Conservation (phyloP, 1,284 basidiomycete genomes). For the Ganoderma boninense region DNA sequence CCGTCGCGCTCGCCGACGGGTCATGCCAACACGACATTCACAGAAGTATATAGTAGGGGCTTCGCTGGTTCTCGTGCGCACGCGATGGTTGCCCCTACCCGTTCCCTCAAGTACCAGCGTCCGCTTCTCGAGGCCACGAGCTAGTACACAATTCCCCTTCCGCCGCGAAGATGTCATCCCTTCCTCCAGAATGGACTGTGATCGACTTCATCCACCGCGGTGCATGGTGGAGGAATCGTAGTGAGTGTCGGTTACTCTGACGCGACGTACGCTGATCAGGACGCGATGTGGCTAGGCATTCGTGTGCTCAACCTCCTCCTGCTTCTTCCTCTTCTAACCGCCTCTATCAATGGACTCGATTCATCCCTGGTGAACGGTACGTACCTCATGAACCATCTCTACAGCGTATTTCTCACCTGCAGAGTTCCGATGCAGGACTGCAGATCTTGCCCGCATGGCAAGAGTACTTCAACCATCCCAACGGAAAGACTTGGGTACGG, state of each 20-base stretch:
- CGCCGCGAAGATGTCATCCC: conserved; percentile 29
- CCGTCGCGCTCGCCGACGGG: conserved; percentile 5
- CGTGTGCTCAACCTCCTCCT: conserved; percentile 66
- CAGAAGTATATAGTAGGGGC: conserved; percentile 26
- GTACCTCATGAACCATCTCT: conserved; percentile 6
- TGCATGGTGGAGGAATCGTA: conserved; percentile 69
- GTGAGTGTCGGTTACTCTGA: conserved; percentile 43
- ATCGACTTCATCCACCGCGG: conserved; percentile 65
- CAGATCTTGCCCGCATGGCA: conserved; percentile 73
- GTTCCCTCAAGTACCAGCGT: conserved; percentile 9
- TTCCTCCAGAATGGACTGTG: conserved; percentile 58
- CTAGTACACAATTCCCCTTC: conserved; percentile 8
- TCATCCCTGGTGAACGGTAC: conserved; percentile 70
- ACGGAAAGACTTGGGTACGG: conserved; percentile 60
- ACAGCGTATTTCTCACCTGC: neutral
- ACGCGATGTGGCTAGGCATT: conserved; percentile 52
- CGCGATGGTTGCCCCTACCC: conserved; percentile 25
- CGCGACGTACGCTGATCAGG: neutral
- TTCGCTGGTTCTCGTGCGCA: conserved; percentile 15
- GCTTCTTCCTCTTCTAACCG: conserved; percentile 65
- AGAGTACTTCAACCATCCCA: conserved; percentile 58
- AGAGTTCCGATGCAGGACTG: conserved; percentile 50
- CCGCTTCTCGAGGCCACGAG: conserved; percentile 15
- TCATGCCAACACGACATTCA: conserved; percentile 9
- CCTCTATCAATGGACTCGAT: conserved; percentile 68